Conservation (phyloP, 192 early-diverging fungal species). For the Pecoramyces ruminantium region DNA sequence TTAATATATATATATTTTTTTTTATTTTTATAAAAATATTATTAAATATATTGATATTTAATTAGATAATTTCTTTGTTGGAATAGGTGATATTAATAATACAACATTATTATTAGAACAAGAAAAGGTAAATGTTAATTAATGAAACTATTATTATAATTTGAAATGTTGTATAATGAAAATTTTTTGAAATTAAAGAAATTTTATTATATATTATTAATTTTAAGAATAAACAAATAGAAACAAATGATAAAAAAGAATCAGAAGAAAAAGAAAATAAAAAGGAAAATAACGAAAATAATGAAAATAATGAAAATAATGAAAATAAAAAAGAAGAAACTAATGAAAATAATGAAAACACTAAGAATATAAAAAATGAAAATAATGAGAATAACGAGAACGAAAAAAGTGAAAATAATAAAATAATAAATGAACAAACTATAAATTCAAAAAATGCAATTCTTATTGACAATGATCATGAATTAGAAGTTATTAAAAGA, state of each 20-base stretch:
- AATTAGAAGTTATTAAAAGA: slow-evolving; percentile 15
- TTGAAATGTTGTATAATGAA: no score
- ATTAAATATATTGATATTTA: no score
- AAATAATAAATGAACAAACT: background rate
- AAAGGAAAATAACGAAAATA: background rate
- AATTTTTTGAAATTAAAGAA: no score
- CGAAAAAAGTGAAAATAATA: background rate
- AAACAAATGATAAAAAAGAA: background rate
- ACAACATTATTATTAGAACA: background rate
- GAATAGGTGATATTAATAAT: slow-evolving; percentile 89
- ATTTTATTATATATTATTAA: background rate
- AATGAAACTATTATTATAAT: no score
- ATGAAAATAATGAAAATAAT: background rate
- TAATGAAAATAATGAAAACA: background rate
- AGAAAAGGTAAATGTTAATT: background rate
- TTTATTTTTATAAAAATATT: background rate
- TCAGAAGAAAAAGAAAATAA: no score
- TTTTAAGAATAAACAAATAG: background rate
- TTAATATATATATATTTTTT: no score
- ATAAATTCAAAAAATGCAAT: slow-evolving; percentile 8
- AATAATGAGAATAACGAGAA: background rate
- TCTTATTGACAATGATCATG: background rate
- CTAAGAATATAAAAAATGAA: background rate
- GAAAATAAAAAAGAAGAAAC: slow-evolving; percentile 1
- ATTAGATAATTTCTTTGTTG: slow-evolving; percentile 79